phyloP scores from a whole-genome alignment of 1,284 basidiomycete genomes.

The Naganishia albida region DNA sequence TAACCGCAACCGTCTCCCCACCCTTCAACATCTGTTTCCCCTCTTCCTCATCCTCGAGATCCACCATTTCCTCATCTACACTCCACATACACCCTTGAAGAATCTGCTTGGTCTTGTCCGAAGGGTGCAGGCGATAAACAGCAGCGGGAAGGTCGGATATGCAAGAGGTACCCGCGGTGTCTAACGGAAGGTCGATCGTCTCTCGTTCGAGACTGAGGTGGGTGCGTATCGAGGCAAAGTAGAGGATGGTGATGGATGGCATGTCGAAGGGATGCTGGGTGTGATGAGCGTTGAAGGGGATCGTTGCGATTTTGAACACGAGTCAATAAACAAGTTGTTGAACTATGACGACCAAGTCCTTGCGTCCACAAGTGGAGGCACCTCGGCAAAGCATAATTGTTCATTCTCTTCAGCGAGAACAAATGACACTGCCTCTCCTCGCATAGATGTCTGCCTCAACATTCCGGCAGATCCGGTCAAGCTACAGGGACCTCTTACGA shows the following conservation, averaged over 20 bases:
- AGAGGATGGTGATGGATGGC: constrained; percentile 29
- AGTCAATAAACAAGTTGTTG: neutral
- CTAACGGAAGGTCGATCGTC: constrained; percentile 5
- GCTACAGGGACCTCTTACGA: constrained; percentile 1
- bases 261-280: neutral
- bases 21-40: constrained; percentile 5
- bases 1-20: constrained; percentile 24
- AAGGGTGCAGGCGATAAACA: constrained; percentile 7
- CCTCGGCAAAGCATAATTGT: neutral
- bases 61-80: constrained; percentile 30
- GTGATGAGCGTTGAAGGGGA: neutral
- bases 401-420: neutral
- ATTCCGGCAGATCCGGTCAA: neutral
- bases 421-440: neutral
- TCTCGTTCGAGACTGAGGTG: constrained; percentile 21
- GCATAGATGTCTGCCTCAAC: neutral
- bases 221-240: constrained; percentile 32
- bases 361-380: neutral
- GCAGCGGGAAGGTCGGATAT: constrained; percentile 10
- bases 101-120: constrained; percentile 6
- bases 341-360: neutral
- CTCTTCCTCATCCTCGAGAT: constrained; percentile 24
- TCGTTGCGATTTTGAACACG: neutral
- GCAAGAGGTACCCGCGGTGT: neutral
- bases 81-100: constrained; percentile 31